Percentiles rank a stretch among this genome's conserved stretches.
Conservation (phyloP, 441 rosid genomes). For the Flueggea neowawraea region DNA sequence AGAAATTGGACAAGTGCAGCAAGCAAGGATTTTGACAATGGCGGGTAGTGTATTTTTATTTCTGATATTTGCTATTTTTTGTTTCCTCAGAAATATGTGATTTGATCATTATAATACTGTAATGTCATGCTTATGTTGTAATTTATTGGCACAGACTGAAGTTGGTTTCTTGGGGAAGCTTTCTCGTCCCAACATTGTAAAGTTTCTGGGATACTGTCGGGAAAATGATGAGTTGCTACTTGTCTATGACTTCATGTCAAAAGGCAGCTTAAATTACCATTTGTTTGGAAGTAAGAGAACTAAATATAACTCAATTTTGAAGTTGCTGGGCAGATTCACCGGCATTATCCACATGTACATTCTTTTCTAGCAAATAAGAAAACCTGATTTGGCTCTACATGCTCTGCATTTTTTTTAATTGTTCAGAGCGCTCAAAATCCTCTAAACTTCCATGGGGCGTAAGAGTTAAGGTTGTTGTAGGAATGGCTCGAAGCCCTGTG, state of each 20-base stretch:
- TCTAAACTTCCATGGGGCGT: constrained; percentile 55
- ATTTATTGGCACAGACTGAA: constrained; percentile 45
- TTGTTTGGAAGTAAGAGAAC: constrained; percentile 64
- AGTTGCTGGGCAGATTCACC: neutral
- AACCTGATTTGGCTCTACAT: no score
- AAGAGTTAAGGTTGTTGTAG: constrained; percentile 59
- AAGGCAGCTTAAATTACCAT: constrained; percentile 83
- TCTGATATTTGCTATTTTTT: constrained; percentile 9
- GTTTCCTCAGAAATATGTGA: neutral
- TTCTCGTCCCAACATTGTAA: constrained; percentile 76
- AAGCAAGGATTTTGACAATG: constrained; percentile 74
- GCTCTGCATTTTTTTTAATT: neutral
- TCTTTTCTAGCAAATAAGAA: no score
- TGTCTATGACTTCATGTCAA: constrained; percentile 73
- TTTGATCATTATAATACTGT: neutral
- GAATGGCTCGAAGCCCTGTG: constrained; percentile 77
- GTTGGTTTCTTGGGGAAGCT: constrained; percentile 67
- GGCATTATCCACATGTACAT: no score
- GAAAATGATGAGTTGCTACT: constrained; percentile 63
- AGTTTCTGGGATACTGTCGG: constrained; percentile 63
- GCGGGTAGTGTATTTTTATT: constrained; percentile 39
- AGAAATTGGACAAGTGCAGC: constrained; percentile 66
- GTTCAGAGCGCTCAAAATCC: constrained; percentile 44
- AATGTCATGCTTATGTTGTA: no score
- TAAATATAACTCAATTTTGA: neutral